Percentiles rank a stretch among this genome's conserved stretches.
Conservation (phyloP, 2,329 filamentous ascomycete genomes). For the Penicillium sclerotiorum region DNA sequence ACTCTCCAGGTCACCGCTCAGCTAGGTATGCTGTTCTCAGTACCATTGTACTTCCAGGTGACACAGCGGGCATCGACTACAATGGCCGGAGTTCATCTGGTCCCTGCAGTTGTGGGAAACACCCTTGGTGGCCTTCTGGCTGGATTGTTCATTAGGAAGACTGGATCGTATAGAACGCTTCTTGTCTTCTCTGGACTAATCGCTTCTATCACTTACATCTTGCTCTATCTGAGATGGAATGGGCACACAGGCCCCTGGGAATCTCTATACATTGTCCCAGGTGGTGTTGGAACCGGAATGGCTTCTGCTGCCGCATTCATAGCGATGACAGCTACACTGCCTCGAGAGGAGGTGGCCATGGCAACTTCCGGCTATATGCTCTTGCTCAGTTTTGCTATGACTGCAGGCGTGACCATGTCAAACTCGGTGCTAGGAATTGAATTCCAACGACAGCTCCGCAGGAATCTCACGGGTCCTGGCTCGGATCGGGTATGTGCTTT, state of each 20-base stretch:
- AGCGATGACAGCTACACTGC: slow-evolving; percentile 51
- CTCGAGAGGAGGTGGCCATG: slow-evolving; percentile 52
- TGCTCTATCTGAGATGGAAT: slow-evolving; percentile 61
- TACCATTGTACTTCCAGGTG: slow-evolving; percentile 71
- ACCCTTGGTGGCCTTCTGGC: slow-evolving; percentile 63
- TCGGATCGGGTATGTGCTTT: slow-evolving; percentile 21
- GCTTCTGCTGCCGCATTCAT: slow-evolving; percentile 53
- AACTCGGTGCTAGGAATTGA: slow-evolving; percentile 42
- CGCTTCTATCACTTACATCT: slow-evolving; percentile 54
- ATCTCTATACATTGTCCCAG: slow-evolving; percentile 62
- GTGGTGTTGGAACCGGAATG: slow-evolving; percentile 57
- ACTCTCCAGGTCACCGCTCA: slow-evolving; percentile 61
- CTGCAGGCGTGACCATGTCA: slow-evolving; percentile 42
- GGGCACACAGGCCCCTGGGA: slow-evolving; percentile 60
- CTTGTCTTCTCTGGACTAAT: slow-evolving; percentile 55
- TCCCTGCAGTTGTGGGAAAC: slow-evolving; percentile 70
- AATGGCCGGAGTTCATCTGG: slow-evolving; percentile 61
- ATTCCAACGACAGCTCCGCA: slow-evolving; percentile 36
- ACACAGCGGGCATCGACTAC: slow-evolving; percentile 61
- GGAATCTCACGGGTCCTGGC: slow-evolving; percentile 32
- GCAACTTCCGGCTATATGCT: slow-evolving; percentile 54
- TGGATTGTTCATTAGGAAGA: slow-evolving; percentile 60
- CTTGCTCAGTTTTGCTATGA: slow-evolving; percentile 46
- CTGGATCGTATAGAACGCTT: slow-evolving; percentile 62
- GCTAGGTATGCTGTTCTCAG: slow-evolving; percentile 64